Evolutionary conservation across 2,329 filamentous ascomycete species (phyloP).

Genomic region (Pseudocercospora pini-densiflorae): DNA sequence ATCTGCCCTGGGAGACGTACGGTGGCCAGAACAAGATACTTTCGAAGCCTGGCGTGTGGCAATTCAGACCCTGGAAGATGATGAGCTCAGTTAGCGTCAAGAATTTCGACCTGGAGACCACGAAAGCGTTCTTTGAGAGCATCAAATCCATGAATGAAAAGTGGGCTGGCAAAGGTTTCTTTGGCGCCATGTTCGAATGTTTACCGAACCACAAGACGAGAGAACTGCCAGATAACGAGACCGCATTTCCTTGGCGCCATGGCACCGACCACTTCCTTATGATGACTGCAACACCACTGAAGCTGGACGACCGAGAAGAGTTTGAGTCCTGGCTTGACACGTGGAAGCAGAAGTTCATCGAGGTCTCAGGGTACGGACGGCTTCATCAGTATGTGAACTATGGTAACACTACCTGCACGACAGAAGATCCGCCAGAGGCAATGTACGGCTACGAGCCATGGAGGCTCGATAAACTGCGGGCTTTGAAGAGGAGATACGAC

Average conservation of each 20-base stretch:
- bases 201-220: constrained; percentile 4
- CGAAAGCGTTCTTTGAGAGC: constrained; percentile 10
- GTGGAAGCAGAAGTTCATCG: not conserved
- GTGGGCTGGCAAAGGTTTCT: constrained; percentile 12
- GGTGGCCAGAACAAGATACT: constrained; percentile 13
- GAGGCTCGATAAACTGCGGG: constrained; percentile 51
- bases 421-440: constrained; percentile 45
- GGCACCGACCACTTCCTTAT: constrained; percentile 11
- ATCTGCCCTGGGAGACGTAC: constrained; percentile 16
- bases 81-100: constrained; percentile 11
- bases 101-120: not conserved
- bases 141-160: constrained; percentile 4
- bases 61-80: constrained; percentile 9
- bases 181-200: constrained; percentile 14
- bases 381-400: constrained; percentile 48
- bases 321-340: not conserved
- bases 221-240: constrained; percentile 7
- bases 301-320: not conserved
- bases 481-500: constrained; percentile 57
- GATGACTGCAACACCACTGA: constrained; percentile 3
- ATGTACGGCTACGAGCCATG: constrained; percentile 58
- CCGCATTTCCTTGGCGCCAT: constrained; percentile 10
- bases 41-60: constrained; percentile 2
- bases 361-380: constrained; percentile 2
- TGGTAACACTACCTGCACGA: constrained; percentile 45